Conservation (phyloP, 2,329 filamentous ascomycete species). For the Talaromyces sp. region DNA sequence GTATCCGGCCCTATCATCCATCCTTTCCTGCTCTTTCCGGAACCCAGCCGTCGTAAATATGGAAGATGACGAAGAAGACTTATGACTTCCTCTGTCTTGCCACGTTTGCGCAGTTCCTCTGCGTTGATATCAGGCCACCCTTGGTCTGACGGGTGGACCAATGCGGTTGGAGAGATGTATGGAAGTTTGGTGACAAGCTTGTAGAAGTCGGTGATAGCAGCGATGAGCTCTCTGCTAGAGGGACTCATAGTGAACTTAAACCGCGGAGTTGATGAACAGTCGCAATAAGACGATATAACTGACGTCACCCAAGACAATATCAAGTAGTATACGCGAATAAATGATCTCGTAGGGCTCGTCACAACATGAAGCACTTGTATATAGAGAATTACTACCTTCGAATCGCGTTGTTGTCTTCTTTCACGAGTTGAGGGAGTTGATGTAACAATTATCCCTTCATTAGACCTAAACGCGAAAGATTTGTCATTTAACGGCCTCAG, state of each 20-base stretch:
- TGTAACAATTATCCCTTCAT: conserved; percentile 3
- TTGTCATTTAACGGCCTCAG: background rate
- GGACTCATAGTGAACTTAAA: background rate
- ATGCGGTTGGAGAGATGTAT: conserved; percentile 3
- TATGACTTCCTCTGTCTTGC: conserved; percentile 12
- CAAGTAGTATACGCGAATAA: background rate
- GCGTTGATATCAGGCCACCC: conserved; percentile 13
- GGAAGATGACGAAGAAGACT: conserved; percentile 10
- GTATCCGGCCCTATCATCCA: conserved; percentile 13
- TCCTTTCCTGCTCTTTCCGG: background rate
- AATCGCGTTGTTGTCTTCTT: background rate
- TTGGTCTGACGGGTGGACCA: conserved; percentile 6
- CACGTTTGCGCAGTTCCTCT: conserved; percentile 11
- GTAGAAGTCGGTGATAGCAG: background rate
- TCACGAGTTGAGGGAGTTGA: background rate
- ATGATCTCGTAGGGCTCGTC: background rate
- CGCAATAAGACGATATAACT: background rate
- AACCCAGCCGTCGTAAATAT: background rate
- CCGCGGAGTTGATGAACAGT: background rate
- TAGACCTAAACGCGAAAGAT: background rate
- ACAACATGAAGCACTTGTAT: background rate
- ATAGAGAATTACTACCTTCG: background rate
- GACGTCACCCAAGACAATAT: background rate
- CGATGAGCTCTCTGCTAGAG: background rate
- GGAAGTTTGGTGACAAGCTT: conserved; percentile 5